Percentiles rank a stretch among this genome's conserved stretches.
These are phyloP conservation scores for Calonectria leucothoes DNA, from an alignment of 2,329 filamentous ascomycete genomes.

Conservation along the genomic window DNA sequence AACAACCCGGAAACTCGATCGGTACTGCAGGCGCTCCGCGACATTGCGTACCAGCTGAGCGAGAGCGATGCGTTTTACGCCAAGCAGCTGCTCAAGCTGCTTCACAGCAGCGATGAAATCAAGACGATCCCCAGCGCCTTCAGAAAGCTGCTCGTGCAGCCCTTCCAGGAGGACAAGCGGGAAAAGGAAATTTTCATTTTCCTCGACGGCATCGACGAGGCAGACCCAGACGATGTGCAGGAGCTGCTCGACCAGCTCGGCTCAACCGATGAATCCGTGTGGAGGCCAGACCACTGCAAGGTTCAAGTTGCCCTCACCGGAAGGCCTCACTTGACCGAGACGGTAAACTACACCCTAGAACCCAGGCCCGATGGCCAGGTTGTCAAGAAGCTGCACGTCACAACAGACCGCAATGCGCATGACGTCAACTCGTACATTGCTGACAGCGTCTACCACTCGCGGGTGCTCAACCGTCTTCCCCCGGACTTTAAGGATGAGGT, in stretches of 20 bases:
- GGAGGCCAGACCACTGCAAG: slow-evolving; percentile 32
- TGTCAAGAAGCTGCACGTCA: slow-evolving; percentile 55
- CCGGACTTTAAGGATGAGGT: slow-evolving; percentile 51
- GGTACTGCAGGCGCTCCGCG: slow-evolving; percentile 56
- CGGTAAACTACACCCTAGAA: slow-evolving; percentile 49
- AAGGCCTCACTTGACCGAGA: slow-evolving; percentile 55
- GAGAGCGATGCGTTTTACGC: slow-evolving; percentile 58
- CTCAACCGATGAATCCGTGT: slow-evolving; percentile 34
- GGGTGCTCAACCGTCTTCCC: slow-evolving; percentile 49
- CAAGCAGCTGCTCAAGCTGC: slow-evolving; percentile 51
- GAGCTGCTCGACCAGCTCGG: slow-evolving; percentile 51
- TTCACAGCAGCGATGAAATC: slow-evolving; percentile 54
- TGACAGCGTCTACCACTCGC: slow-evolving; percentile 52
- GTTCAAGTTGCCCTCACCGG: slow-evolving; percentile 55
- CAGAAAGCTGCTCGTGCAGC: slow-evolving; percentile 53
- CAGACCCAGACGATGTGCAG: slow-evolving; percentile 50
- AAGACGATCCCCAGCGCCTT: slow-evolving; percentile 58
- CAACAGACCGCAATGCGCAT: slow-evolving; percentile 52
- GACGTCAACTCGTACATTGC: slow-evolving; percentile 58
- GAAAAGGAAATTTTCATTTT: slow-evolving; percentile 55
- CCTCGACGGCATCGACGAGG: slow-evolving; percentile 60
- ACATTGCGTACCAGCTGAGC: slow-evolving; percentile 60
- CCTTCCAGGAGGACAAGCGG: slow-evolving; percentile 47
- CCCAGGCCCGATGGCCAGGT: slow-evolving; percentile 44
- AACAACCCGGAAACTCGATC: slow-evolving; percentile 59